These are phyloP conservation scores for Chloris gayana DNA, from an alignment of 176 grass and related monocot genomes.

Conservation along the genomic window DNA sequence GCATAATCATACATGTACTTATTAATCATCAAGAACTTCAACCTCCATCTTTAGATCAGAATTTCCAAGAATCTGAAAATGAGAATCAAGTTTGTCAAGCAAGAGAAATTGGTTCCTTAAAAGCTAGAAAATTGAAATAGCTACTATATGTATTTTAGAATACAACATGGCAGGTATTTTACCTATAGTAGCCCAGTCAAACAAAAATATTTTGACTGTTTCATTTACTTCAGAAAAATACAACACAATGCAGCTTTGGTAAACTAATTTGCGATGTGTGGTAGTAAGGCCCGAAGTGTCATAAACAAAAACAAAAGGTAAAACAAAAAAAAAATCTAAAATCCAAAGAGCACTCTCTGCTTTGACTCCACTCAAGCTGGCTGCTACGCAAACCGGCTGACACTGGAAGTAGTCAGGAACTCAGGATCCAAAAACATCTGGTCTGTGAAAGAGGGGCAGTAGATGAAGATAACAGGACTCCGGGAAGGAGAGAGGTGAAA, in stretches of 20 bases:
- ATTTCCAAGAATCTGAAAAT: slow-evolving; percentile 72
- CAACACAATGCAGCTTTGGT: background rate
- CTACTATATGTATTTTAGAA: slow-evolving; percentile 3
- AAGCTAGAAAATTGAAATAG: slow-evolving; percentile 2
- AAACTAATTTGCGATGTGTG: background rate
- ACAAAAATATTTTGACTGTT: background rate
- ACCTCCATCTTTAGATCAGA: slow-evolving; percentile 93
- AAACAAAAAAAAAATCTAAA: background rate
- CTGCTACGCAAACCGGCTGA: background rate
- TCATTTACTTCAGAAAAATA: background rate
- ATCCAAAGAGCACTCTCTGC: background rate
- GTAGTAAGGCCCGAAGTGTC: background rate
- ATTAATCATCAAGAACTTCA: slow-evolving; percentile 84
- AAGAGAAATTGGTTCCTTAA: background rate
- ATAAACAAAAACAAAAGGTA: background rate
- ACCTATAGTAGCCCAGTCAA: background rate
- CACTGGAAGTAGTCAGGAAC: background rate
- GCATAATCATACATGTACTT: slow-evolving; percentile 26
- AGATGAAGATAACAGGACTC: background rate
- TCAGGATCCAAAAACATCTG: background rate
- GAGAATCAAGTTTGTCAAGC: background rate
- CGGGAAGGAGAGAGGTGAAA: background rate
- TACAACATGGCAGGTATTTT: background rate
- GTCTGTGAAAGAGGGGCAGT: background rate
- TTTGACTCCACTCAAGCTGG: background rate